Conservation (phyloP, 768 basidiomycete genomes). For the Tulasnella sp. region DNA sequence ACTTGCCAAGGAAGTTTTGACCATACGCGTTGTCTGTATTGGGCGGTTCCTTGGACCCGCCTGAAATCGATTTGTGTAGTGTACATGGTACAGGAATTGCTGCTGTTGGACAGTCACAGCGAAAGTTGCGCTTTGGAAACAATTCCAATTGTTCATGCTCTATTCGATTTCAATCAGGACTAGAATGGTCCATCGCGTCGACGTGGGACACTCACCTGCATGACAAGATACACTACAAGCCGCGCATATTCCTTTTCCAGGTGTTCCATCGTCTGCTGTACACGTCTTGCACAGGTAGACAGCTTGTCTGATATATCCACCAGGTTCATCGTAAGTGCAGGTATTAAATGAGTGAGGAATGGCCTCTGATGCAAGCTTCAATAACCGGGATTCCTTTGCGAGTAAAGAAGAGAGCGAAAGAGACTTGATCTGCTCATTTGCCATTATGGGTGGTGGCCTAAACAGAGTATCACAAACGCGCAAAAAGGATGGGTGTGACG, state of each 20-base stretch:
- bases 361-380: conserved; percentile 34
- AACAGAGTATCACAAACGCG: too few relatives aligned
- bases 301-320: conserved; percentile 57
- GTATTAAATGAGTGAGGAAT: conserved; percentile 43
- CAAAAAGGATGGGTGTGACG: too few relatives aligned
- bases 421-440: too few relatives aligned
- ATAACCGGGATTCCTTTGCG: background rate
- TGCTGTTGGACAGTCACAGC: conserved; percentile 72
- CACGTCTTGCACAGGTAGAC: conserved; percentile 75
- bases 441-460: too few relatives aligned
- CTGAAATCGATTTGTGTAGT: conserved; percentile 39
- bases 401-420: conserved; percentile 5
- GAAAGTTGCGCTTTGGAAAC: conserved; percentile 72
- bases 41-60: conserved; percentile 32
- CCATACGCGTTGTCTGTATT: conserved; percentile 55
- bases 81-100: conserved; percentile 49
- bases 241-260: conserved; percentile 52
- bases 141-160: conserved; percentile 56
- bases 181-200: background rate
- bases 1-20: conserved; percentile 54
- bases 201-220: conserved; percentile 28
- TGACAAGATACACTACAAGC: conserved; percentile 82
- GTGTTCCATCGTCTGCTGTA: conserved; percentile 28
- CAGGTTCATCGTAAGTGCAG: conserved; percentile 39
- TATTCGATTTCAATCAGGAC: background rate